A percentile compares a stretch with the other conserved stretches of the same genome.
phyloP scores from a whole-genome alignment of 306 rosid genomes.

The Benincasa hispida region DNA sequence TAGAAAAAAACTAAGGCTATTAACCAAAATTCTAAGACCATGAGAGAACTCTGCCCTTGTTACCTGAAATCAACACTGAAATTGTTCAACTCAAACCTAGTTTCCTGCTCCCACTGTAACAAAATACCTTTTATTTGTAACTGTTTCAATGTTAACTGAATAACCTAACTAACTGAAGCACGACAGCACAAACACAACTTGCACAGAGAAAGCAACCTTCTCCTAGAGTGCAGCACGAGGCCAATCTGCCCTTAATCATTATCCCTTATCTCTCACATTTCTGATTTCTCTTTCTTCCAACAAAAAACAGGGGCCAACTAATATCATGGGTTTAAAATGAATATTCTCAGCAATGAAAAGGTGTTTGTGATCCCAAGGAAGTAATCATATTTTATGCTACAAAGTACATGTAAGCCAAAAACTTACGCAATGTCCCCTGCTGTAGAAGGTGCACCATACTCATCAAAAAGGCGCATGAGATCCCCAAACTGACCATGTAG shows the following conservation, averaged over 20 bases:
- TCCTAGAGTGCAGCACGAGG: not conserved
- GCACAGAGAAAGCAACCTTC: not conserved
- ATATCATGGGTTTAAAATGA: not conserved
- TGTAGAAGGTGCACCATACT: conserved; percentile 97
- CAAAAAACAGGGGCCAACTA: not conserved
- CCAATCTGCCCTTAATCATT: not conserved
- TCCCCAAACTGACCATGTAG: conserved; percentile 99
- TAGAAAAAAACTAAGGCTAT: not conserved
- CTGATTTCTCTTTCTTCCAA: not conserved
- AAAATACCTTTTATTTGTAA: not conserved
- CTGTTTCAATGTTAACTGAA: not conserved
- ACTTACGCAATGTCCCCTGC: conserved; percentile 99
- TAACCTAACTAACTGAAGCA: not conserved
- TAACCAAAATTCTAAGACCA: not conserved
- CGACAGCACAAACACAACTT: not conserved
- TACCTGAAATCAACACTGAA: not conserved
- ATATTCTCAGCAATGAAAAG: not conserved
- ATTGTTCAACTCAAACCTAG: not conserved
- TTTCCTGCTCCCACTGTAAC: not conserved
- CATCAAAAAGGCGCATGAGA: conserved; percentile 99
- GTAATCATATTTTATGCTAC: not conserved
- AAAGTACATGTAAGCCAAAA: not conserved
- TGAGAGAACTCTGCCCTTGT: not conserved
- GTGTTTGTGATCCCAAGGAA: not conserved
- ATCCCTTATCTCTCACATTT: not conserved